These are phyloP conservation scores for Lophium mytilinum DNA, from an alignment of 495 filamentous ascomycete genomes.

Conservation along the genomic window DNA sequence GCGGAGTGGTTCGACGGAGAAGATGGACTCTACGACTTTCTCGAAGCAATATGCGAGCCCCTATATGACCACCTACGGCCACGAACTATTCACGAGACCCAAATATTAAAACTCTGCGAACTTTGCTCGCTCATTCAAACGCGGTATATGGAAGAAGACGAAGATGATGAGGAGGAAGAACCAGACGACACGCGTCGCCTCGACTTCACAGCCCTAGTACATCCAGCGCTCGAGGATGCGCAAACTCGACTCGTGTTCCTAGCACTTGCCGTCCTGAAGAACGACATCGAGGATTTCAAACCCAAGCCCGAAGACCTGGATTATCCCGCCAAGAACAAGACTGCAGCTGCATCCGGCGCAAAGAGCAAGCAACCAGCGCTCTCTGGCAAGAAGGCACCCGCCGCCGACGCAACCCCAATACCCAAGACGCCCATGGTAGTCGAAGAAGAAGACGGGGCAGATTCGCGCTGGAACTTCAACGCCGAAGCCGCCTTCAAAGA, in stretches of 20 bases:
- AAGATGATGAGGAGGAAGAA: conserved; percentile 42
- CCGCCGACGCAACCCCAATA: conserved; percentile 38
- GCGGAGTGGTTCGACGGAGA: conserved; percentile 67
- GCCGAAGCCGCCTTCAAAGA: conserved; percentile 39
- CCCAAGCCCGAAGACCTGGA: conserved; percentile 63
- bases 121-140: conserved; percentile 74
- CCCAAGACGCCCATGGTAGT: conserved; percentile 46
- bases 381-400: conserved; percentile 35
- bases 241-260: conserved; percentile 69
- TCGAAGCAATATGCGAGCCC: conserved; percentile 66
- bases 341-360: conserved; percentile 38
- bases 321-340: conserved; percentile 47
- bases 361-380: conserved; percentile 36
- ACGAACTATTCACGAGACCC: conserved; percentile 61
- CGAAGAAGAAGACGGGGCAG: conserved; percentile 38
- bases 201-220: conserved; percentile 59
- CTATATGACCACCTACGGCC: conserved; percentile 67
- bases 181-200: conserved; percentile 46
- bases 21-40: conserved; percentile 59
- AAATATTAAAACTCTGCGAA: conserved; percentile 69
- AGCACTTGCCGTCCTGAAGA: conserved; percentile 55
- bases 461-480: conserved; percentile 26
- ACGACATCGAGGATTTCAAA: conserved; percentile 63
- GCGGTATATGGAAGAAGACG: conserved; percentile 67
- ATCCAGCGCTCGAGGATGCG: conserved; percentile 62